Evolutionary conservation across 1,284 basidiomycete species (phyloP), one percentile per base, ranked within the genome.

Genomic region (Leucoagaricus sp.): DNA sequence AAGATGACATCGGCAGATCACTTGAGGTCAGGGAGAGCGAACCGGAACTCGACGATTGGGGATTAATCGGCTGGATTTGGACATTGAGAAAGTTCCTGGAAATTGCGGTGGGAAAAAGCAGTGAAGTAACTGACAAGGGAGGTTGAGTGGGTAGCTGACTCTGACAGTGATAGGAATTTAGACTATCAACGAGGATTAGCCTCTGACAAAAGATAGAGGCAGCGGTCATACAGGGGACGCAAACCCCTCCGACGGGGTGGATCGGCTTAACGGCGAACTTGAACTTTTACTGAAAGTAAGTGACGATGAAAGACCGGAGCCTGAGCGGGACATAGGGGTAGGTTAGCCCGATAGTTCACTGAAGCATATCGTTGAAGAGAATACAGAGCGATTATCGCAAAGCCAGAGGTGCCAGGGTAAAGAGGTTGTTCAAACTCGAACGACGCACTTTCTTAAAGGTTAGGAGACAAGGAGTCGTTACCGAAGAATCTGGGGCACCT

Each of bases 1-100:
- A 57, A 49, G 41, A 29, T 46, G 55, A 38, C 55, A 57, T 57
- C 42, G 55, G 49, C 33, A 40, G 34, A 51, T 19, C 40, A 41
- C 40, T 49, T 38, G 47, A 45, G 21, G 12, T 34, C 21, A 34
- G 21, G 23, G 49, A 51, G 26, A 34, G 42, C 21, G 44, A 46
- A 31, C 49, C 33, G 29, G 55, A 47, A 51, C 13, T 25, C 25
- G 48, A 36, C 29, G 42, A 51, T 57, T 47, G 55, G 49, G 44
- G 49, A 51, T 51, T 46, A 19, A 41, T 51, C 42, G 55, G 42
- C 51, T 58, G 40, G n/a, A 34, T 41, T 17, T 33, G 29, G 36
- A 34, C 21, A 29, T 21, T 26, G 28, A 44, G 51, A 49, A 48
- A 28, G 38, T 17, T 21, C 19, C 26, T 44, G 23, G 17, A 40